These are phyloP conservation scores for Infundibulicybe gibba DNA, from an alignment of 768 basidiomycete genomes.

Conservation along the genomic window DNA sequence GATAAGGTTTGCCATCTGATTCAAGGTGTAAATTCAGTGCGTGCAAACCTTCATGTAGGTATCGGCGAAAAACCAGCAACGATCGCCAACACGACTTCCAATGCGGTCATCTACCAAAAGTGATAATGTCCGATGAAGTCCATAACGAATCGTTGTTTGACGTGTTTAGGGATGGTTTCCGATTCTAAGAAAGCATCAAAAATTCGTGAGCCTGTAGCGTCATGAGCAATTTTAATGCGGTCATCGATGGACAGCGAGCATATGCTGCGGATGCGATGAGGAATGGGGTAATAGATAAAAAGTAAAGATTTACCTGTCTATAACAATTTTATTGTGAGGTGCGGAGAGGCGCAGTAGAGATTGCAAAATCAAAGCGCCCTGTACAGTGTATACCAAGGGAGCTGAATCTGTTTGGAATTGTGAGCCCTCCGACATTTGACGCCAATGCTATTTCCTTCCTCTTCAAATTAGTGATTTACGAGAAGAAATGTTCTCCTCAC, in stretches of 20 bases:
- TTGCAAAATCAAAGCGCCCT: slow-evolving; percentile 86
- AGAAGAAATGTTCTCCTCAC: slow-evolving; percentile 24
- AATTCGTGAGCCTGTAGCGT: slow-evolving; percentile 70
- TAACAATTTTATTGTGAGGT: slow-evolving; percentile 63
- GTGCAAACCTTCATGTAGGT: slow-evolving; percentile 79
- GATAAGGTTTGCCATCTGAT: slow-evolving; percentile 5
- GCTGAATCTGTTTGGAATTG: too few species aligned
- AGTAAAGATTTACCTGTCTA: slow-evolving; percentile 55
- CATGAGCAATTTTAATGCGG: slow-evolving; percentile 45
- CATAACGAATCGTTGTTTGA: slow-evolving; percentile 68
- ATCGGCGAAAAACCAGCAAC: slow-evolving; percentile 91
- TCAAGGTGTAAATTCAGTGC: not conserved
- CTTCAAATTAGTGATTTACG: slow-evolving; percentile 42
- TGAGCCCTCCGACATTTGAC: too few species aligned
- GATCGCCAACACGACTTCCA: slow-evolving; percentile 86
- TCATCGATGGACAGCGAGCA: slow-evolving; percentile 53
- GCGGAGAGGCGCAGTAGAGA: slow-evolving; percentile 67
- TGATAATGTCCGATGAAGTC: slow-evolving; percentile 79
- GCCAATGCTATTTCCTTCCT: slow-evolving; percentile 33
- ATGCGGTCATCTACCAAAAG: slow-evolving; percentile 84
- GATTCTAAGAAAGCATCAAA: slow-evolving; percentile 78
- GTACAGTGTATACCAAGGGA: slow-evolving; percentile 25
- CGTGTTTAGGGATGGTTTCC: slow-evolving; percentile 56
- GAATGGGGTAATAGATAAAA: slow-evolving; percentile 2
- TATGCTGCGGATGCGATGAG: slow-evolving; percentile 40